phyloP scores from a whole-genome alignment of 164 flowering plant species.

The Amborella trichopoda region DNA sequence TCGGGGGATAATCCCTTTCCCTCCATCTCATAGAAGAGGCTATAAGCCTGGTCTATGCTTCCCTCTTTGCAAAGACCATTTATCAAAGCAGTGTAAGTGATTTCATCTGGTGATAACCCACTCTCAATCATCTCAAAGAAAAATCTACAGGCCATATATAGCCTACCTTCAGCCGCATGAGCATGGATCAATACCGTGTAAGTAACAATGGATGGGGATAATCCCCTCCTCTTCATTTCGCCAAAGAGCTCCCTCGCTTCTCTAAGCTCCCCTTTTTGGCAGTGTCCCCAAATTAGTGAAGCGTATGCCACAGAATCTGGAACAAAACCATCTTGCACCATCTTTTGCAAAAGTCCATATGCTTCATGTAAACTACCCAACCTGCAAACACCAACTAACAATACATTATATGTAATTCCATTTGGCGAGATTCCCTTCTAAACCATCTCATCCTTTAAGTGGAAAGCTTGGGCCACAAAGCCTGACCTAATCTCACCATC shows the following conservation, averaged over 20 bases:
- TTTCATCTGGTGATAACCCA: constrained; percentile 46
- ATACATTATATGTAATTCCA: constrained; percentile 46
- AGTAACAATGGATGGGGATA: constrained; percentile 54
- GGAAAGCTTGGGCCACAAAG: constrained; percentile 18
- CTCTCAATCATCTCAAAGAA: constrained; percentile 48
- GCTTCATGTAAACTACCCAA: constrained; percentile 36
- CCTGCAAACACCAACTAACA: constrained; percentile 40
- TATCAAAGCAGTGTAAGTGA: constrained; percentile 58
- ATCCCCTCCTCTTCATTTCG: constrained; percentile 37
- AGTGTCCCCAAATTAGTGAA: constrained; percentile 40
- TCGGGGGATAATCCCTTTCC: constrained; percentile 38
- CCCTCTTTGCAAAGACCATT: constrained; percentile 51
- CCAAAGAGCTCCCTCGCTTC: constrained; percentile 34
- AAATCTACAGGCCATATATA: constrained; percentile 31
- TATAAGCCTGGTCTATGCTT: constrained; percentile 36
- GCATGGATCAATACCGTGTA: constrained; percentile 61
- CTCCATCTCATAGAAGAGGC: constrained; percentile 36
- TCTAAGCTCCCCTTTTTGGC: constrained; percentile 24
- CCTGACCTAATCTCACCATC: constrained; percentile 42
- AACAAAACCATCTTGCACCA: constrained; percentile 31
- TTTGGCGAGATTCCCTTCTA: constrained; percentile 38
- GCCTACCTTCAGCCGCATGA: constrained; percentile 29
- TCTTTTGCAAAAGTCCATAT: constrained; percentile 24
- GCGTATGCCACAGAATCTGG: constrained; percentile 64
- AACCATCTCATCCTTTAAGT: constrained; percentile 52